phyloP scores from a whole-genome alignment of 148 eudicot species.

The Fagopyrum homotropicum region DNA sequence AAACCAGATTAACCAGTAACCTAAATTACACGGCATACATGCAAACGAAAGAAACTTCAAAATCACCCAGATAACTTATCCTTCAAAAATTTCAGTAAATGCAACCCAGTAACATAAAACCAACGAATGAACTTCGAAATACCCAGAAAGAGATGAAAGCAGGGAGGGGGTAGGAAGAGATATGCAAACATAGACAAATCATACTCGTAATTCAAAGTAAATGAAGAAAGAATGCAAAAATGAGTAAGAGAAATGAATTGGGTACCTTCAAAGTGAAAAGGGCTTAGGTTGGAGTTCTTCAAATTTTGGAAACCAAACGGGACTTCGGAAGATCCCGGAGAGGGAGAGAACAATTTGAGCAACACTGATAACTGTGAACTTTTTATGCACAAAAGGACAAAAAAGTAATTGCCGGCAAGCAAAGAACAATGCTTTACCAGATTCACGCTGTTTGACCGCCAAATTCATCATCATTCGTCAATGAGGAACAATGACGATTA shows the following conservation, averaged over 20 bases:
- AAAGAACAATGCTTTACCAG: background rate
- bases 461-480: background rate
- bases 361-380: background rate
- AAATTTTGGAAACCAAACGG: conserved; percentile 2
- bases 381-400: background rate
- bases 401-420: conserved; percentile 2
- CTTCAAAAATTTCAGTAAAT: background rate
- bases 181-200: background rate
- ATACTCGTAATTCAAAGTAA: background rate
- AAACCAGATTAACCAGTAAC: background rate
- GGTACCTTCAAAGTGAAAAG: conserved; percentile 5
- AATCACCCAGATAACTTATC: background rate
- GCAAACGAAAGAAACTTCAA: background rate
- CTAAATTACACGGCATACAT: background rate
- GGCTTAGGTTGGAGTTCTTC: background rate
- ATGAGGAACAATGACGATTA: background rate
- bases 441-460: background rate
- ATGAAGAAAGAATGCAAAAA: background rate
- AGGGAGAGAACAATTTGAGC: background rate
- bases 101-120: background rate
- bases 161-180: background rate
- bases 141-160: background rate
- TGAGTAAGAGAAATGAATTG: background rate
- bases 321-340: background rate
- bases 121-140: background rate